Evolutionary conservation across 2,329 filamentous ascomycete genomes (phyloP).

Genomic region (Fusarium sp.): DNA sequence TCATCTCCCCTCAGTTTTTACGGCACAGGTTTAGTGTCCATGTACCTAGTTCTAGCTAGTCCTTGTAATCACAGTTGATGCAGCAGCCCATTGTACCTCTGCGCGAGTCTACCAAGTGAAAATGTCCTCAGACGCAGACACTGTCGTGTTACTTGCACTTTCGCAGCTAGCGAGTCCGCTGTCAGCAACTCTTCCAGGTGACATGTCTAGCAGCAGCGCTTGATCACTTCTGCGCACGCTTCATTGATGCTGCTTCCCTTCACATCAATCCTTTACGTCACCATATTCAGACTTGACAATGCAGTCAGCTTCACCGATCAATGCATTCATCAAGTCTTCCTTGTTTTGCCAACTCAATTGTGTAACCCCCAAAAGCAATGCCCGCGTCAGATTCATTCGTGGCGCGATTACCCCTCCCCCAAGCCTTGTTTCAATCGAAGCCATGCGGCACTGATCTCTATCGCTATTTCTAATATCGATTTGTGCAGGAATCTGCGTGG

Average conservation of each 20-base stretch:
- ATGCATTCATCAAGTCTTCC: background rate
- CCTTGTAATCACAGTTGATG: background rate
- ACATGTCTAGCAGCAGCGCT: background rate
- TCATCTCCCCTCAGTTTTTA: background rate
- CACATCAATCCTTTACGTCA: background rate
- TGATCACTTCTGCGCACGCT: background rate
- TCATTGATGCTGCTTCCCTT: background rate
- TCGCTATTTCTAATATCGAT: background rate
- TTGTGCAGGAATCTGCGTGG: background rate
- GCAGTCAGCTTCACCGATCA: background rate
- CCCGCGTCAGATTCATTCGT: background rate
- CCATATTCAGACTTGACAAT: slow-evolving; percentile 1
- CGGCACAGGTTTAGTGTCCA: background rate
- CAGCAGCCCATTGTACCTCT: background rate
- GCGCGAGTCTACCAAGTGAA: background rate
- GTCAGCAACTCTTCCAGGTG: background rate
- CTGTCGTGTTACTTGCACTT: background rate
- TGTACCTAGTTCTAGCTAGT: background rate
- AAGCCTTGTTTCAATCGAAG: background rate
- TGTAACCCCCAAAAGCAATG: background rate
- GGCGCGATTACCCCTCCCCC: background rate
- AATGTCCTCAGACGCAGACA: background rate
- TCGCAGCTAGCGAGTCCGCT: background rate
- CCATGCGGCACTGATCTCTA: background rate
- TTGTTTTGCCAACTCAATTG: background rate